These are phyloP conservation scores for Solanum pinnatisectum DNA, from an alignment of 257 asterid genomes.

Conservation along the genomic window DNA sequence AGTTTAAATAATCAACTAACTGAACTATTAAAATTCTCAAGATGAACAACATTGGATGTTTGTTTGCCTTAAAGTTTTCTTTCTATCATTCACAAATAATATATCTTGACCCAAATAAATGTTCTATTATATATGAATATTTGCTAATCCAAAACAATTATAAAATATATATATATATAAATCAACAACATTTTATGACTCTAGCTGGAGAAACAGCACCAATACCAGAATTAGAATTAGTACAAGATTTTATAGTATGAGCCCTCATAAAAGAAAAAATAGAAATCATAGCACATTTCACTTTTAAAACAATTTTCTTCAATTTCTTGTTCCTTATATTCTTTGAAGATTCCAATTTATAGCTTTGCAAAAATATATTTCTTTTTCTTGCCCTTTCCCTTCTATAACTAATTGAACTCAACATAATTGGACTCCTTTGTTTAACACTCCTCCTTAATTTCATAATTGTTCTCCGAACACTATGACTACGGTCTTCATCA, in stretches of 20 bases:
- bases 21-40: background rate
- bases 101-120: background rate
- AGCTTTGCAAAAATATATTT: conserved; percentile 36
- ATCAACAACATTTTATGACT: conserved; percentile 13
- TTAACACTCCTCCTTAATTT: conserved; percentile 11
- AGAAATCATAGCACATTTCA: conserved; percentile 28
- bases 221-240: conserved; percentile 16
- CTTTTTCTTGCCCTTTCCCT: conserved; percentile 43
- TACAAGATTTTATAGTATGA: conserved; percentile 26
- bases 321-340: conserved; percentile 10
- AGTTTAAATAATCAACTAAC: accelerated
- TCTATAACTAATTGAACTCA: conserved; percentile 33
- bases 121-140: background rate
- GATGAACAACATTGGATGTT: background rate
- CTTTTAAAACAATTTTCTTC: conserved; percentile 28
- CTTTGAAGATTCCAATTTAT: conserved; percentile 27
- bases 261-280: conserved; percentile 28
- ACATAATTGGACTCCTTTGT: conserved; percentile 11
- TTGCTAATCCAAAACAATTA: background rate
- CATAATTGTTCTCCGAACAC: conserved; percentile 20
- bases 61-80: too few relatives aligned
- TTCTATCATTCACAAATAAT: too few relatives aligned
- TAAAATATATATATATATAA: too few relatives aligned
- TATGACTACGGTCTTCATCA: background rate
- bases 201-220: conserved; percentile 27